Conservation (phyloP, 1,139 yeast genomes). For the Lodderomyces jiufengensis region DNA sequence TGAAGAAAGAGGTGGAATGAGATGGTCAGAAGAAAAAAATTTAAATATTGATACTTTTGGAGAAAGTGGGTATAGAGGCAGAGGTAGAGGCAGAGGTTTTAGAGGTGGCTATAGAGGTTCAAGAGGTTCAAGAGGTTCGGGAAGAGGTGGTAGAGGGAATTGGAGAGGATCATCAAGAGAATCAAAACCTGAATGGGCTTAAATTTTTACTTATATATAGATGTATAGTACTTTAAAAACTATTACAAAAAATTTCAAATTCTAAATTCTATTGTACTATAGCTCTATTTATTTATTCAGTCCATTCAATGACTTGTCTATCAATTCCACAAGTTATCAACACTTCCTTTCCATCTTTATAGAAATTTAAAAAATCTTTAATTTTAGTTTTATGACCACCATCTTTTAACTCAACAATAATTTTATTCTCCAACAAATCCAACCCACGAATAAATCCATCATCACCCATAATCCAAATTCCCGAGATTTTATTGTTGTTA, state of each 20-base stretch:
- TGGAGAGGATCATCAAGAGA: constrained; percentile 18
- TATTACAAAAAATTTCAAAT: too few species aligned
- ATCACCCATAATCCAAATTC: constrained; percentile 69
- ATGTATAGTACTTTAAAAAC: too few species aligned
- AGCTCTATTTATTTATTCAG: too few species aligned
- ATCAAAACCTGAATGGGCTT: constrained; percentile 43
- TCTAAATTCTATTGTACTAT: too few species aligned
- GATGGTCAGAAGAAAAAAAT: constrained; percentile 61
- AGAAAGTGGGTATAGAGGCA: constrained; percentile 37
- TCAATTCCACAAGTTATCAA: constrained; percentile 50
- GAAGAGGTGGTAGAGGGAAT: constrained; percentile 16
- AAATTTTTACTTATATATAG: constrained; percentile 3
- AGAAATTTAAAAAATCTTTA: constrained; percentile 37
- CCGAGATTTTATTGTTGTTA: constrained; percentile 22
- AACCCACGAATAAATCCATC: constrained; percentile 64
- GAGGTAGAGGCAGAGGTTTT: constrained; percentile 31
- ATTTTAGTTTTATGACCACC: constrained; percentile 43
- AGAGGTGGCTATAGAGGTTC: constrained; percentile 27
- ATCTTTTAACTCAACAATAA: constrained; percentile 23
- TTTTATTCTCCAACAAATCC: constrained; percentile 33
- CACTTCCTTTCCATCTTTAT: constrained; percentile 24
- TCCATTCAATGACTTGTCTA: constrained; percentile 24
- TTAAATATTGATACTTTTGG: constrained; percentile 71
- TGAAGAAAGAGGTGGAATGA: constrained; percentile 37
- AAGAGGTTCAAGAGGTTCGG: constrained; percentile 22